Evolutionary conservation across 2,329 filamentous ascomycete species (phyloP).

Genomic region (Colletotrichum cereale): DNA sequence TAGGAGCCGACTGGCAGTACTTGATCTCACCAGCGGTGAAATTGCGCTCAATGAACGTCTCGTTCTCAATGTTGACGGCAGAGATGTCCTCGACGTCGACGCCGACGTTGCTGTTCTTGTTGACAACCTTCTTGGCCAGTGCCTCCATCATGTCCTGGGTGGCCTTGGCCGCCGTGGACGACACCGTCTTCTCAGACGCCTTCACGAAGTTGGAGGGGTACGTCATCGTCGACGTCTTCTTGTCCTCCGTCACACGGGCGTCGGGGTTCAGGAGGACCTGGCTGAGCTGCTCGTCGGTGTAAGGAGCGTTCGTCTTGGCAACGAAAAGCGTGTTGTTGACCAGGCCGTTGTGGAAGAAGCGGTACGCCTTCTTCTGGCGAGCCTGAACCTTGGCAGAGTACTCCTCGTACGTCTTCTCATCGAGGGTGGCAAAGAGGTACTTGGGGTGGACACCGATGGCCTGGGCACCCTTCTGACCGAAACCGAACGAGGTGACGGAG

Average conservation of each 20-base stretch:
- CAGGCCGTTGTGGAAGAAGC: constrained; percentile 97
- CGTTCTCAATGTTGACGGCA: constrained; percentile 91
- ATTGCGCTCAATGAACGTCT: constrained; percentile 94
- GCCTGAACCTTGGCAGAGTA: constrained; percentile 92
- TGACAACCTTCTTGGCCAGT: constrained; percentile 73
- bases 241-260: constrained; percentile 85
- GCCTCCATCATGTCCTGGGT: constrained; percentile 83
- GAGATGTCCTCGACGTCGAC: constrained; percentile 93
- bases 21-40: constrained; percentile 87
- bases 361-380: constrained; percentile 98
- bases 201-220: constrained; percentile 80
- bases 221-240: constrained; percentile 84
- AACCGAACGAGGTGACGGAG: constrained; percentile 98
- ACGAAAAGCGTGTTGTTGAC: constrained; percentile 99
- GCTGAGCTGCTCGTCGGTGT: constrained; percentile 87
- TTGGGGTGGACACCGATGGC: constrained; percentile 96
- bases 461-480: constrained; percentile 98
- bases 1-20: constrained; percentile 86
- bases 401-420: constrained; percentile 82
- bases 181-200: constrained; percentile 67
- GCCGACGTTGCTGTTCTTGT: constrained; percentile 82
- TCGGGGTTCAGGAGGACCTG: constrained; percentile 94
- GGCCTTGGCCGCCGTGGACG: constrained; percentile 66
- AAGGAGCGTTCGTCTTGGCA: constrained; percentile 91
- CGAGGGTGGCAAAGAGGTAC: constrained; percentile 95